Conservation (phyloP, 345 rosid genomes). For the Leavenworthia alabamica region DNA sequence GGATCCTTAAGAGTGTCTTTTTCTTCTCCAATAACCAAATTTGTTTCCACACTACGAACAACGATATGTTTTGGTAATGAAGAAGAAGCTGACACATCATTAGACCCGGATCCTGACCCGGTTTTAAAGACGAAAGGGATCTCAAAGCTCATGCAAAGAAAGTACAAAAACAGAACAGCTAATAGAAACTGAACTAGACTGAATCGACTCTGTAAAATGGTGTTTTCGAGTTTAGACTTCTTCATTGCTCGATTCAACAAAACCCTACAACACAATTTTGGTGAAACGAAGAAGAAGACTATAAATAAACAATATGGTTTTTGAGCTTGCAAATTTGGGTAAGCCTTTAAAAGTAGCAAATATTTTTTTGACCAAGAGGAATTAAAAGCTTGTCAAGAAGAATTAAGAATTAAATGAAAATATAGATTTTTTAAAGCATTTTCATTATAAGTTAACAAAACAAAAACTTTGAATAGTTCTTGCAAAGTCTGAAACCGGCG, state of each 20-base stretch:
- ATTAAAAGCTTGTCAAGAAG: background rate
- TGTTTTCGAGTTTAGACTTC: constrained; percentile 35
- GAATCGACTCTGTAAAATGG: constrained; percentile 33
- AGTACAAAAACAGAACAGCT: constrained; percentile 41
- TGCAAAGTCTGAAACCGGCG: constrained; percentile 18
- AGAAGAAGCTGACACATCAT: constrained; percentile 21
- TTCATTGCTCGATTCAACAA: constrained; percentile 22
- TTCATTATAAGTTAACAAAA: background rate
- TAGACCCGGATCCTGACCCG: too few relatives aligned
- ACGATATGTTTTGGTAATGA: constrained; percentile 30
- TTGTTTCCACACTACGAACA: constrained; percentile 24
- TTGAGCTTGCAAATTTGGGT: constrained; percentile 14
- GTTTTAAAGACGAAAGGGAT: constrained; percentile 53
- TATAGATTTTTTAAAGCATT: background rate
- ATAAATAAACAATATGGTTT: too few relatives aligned
- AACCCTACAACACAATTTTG: too few relatives aligned
- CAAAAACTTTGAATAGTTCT: constrained; percentile 7
- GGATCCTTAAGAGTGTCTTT: constrained; percentile 38
- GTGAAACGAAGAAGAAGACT: too few relatives aligned
- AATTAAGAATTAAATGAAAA: background rate
- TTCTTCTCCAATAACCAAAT: constrained; percentile 41
- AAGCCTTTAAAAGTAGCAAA: too few relatives aligned
- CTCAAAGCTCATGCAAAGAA: constrained; percentile 55
- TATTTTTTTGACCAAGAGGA: too few relatives aligned
- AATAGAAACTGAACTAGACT: constrained; percentile 57